Conservation (phyloP, 73 alveolate genomes). For the Symbiodinium natans region DNA sequence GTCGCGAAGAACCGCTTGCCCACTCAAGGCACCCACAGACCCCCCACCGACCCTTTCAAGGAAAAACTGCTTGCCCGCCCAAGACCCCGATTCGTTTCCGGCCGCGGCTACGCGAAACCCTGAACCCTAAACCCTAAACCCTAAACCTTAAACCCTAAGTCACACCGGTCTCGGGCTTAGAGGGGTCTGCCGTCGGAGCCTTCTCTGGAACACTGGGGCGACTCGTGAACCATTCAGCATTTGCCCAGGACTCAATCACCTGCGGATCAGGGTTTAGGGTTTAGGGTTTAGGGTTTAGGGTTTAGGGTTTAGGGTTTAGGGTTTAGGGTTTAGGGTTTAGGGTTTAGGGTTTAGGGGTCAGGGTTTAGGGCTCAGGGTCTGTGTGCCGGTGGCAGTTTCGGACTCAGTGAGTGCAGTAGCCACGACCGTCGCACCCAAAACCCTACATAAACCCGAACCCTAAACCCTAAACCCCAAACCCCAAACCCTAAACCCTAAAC, state of each 20-base stretch:
- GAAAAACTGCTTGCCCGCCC: too few species aligned
- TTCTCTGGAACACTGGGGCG: conserved; percentile 84
- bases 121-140: not conserved
- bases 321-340: not conserved
- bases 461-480: too few species aligned
- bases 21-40: too few species aligned
- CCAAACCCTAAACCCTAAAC: too few species aligned
- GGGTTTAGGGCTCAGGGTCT: not conserved
- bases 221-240: conserved; percentile 88
- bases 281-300: too few species aligned
- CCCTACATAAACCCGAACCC: too few species aligned
- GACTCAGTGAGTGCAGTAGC: too few species aligned
- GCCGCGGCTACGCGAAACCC: not conserved
- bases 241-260: conserved; percentile 93
- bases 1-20: too few species aligned
- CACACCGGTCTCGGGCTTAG: too few species aligned
- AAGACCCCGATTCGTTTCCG: not conserved
- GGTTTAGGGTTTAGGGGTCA: not conserved
- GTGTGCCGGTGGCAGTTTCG: not conserved
- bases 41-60: too few species aligned
- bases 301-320: not conserved
- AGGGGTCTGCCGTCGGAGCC: too few species aligned
- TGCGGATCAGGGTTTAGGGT: not conserved
- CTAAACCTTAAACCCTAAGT: not conserved
- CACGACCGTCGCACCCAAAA: too few species aligned